A percentile compares a stretch with the other conserved stretches of the same genome.
Conservation (phyloP, 1,284 basidiomycete genomes). For the Malassezia psittaci region DNA sequence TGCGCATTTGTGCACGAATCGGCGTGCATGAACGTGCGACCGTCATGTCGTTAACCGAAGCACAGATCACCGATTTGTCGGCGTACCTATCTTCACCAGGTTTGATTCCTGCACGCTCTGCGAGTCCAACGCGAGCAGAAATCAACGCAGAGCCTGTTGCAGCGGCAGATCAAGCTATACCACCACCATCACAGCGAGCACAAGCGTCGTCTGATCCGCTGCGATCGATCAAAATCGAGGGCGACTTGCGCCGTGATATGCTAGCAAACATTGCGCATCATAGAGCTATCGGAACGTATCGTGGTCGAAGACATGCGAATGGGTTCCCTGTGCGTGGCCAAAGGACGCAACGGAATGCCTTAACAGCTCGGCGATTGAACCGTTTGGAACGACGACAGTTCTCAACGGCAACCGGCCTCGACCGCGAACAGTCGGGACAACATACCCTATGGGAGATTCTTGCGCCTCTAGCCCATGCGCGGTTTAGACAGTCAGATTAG, state of each 20-base stretch:
- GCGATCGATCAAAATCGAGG: constrained; percentile 65
- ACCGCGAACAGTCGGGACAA: too few relatives aligned
- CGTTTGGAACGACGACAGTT: constrained; percentile 53
- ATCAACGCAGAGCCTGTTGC: background rate
- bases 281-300: constrained; percentile 76
- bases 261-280: constrained; percentile 81
- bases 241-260: constrained; percentile 66
- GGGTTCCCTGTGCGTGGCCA: constrained; percentile 79
- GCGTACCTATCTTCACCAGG: constrained; percentile 77
- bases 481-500: constrained; percentile 3
- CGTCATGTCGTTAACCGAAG: constrained; percentile 64
- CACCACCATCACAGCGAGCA: constrained; percentile 26
- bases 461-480: constrained; percentile 20
- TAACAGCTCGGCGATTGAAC: constrained; percentile 76
- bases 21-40: constrained; percentile 68
- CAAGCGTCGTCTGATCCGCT: constrained; percentile 51
- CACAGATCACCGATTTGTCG: constrained; percentile 70
- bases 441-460: constrained; percentile 10
- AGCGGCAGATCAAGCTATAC: background rate
- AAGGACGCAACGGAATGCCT: constrained; percentile 73
- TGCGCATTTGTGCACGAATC: constrained; percentile 72
- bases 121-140: constrained; percentile 28
- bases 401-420: constrained; percentile 5
- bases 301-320: constrained; percentile 76
- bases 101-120: constrained; percentile 55